These are phyloP conservation scores for Nothopassalora personata DNA, from an alignment of 2,329 filamentous ascomycete species.

Conservation along the genomic window DNA sequence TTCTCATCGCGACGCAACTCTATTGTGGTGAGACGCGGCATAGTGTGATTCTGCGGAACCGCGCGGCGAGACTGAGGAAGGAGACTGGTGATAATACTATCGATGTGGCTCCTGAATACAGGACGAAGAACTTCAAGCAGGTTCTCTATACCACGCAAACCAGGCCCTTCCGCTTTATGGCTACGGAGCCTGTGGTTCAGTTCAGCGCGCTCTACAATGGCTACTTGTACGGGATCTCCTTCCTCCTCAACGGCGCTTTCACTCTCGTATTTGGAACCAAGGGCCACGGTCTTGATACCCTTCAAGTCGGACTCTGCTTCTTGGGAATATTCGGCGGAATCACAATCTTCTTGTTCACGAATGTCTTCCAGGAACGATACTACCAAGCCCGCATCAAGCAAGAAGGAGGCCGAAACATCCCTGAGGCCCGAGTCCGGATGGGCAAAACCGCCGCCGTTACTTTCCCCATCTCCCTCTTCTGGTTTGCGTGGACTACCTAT, in stretches of 20 bases:
- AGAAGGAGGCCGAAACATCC: constrained; percentile 3
- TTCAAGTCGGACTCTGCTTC: constrained; percentile 10
- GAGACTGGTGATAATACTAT: constrained; percentile 8
- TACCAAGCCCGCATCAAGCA: constrained; percentile 28
- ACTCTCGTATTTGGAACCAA: constrained; percentile 42
- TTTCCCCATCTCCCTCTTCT: constrained; percentile 10
- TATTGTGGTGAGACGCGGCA: constrained; percentile 9
- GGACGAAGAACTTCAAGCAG: constrained; percentile 3
- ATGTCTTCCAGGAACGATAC: constrained; percentile 41
- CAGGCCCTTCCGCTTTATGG: constrained; percentile 2
- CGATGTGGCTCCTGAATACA: constrained; percentile 6
- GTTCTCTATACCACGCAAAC: constrained; percentile 7
- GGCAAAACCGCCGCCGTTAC: constrained; percentile 48
- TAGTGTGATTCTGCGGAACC: constrained; percentile 28
- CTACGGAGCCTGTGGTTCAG: constrained; percentile 31
- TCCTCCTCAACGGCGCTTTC: constrained; percentile 47
- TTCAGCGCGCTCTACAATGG: constrained; percentile 47
- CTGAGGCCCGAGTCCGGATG: constrained; percentile 19
- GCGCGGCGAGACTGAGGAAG: constrained; percentile 5
- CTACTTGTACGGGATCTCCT: constrained; percentile 45
- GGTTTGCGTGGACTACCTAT: constrained; percentile 15
- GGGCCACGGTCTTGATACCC: constrained; percentile 31
- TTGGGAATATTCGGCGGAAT: constrained; percentile 38
- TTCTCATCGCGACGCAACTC: constrained; percentile 1
- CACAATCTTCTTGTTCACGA: constrained; percentile 39